Evolutionary conservation across 345 rosid genomes (phyloP).

Genomic region (Chamaenerion angustifolium): DNA sequence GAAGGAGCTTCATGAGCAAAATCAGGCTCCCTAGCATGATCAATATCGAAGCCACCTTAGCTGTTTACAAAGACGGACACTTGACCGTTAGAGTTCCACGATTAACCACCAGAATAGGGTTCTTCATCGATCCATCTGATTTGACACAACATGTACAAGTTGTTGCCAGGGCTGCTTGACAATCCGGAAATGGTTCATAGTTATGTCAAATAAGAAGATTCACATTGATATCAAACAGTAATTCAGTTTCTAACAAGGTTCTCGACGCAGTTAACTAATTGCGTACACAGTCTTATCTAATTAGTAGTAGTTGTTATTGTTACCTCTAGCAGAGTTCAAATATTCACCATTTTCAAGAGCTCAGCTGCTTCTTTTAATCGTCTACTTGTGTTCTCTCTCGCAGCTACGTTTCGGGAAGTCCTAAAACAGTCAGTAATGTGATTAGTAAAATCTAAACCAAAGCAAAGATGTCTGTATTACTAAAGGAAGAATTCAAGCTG

Average conservation of each 20-base stretch:
- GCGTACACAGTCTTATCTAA: too few relatives aligned
- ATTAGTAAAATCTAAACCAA: not conserved
- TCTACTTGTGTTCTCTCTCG: slow-evolving; percentile 43
- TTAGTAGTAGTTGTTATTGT: too few relatives aligned
- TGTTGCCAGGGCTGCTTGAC: slow-evolving; percentile 79
- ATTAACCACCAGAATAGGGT: slow-evolving; percentile 19
- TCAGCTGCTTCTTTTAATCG: slow-evolving; percentile 45
- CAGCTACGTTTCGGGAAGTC: slow-evolving; percentile 22
- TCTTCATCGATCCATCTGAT: slow-evolving; percentile 38
- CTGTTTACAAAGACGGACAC: slow-evolving; percentile 56
- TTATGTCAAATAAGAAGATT: too few relatives aligned
- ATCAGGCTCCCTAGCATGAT: slow-evolving; percentile 52
- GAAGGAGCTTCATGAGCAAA: slow-evolving; percentile 40
- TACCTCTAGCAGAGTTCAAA: too few relatives aligned
- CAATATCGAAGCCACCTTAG: slow-evolving; percentile 43
- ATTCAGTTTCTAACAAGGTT: too few relatives aligned
- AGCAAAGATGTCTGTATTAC: not conserved
- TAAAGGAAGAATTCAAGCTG: not conserved
- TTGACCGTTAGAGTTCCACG: slow-evolving; percentile 56
- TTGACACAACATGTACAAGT: slow-evolving; percentile 34
- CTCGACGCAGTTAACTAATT: too few relatives aligned
- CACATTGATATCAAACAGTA: too few relatives aligned
- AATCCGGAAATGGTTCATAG: too few relatives aligned
- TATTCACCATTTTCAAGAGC: slow-evolving; percentile 33
- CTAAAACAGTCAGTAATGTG: slow-evolving; percentile 12